Percentiles rank a stretch among this genome's conserved stretches.
These are phyloP conservation scores for Penicillium fimorum DNA, from an alignment of 495 filamentous ascomycete genomes.

Conservation along the genomic window DNA sequence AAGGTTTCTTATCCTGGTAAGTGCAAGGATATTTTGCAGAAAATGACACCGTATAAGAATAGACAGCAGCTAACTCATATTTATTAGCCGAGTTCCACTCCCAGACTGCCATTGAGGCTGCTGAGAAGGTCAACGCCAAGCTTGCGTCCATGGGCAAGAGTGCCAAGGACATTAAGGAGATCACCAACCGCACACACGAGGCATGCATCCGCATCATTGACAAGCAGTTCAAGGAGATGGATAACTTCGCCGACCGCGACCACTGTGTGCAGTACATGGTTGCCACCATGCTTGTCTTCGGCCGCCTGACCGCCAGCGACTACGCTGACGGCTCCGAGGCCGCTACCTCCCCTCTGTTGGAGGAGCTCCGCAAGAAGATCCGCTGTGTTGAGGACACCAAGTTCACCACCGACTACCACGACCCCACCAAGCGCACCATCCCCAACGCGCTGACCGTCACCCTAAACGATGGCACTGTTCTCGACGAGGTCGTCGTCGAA, in stretches of 20 bases:
- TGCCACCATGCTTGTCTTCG: conserved; percentile 89
- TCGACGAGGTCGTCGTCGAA: conserved; percentile 90
- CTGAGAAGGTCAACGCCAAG: conserved; percentile 79
- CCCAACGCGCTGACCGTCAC: conserved; percentile 92
- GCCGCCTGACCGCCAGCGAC: conserved; percentile 85
- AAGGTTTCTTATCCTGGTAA: conserved; percentile 96
- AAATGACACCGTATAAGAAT: background rate
- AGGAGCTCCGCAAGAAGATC: conserved; percentile 87
- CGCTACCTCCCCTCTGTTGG: conserved; percentile 83
- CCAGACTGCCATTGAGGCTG: conserved; percentile 94
- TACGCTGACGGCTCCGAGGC: conserved; percentile 91
- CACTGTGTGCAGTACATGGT: conserved; percentile 99
- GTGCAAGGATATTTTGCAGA: conserved; percentile 17
- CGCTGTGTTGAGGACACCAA: conserved; percentile 92
- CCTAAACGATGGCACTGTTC: conserved; percentile 89
- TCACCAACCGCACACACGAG: conserved; percentile 95
- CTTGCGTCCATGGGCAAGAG: conserved; percentile 84
- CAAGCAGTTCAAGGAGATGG: conserved; percentile 99
- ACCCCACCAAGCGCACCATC: conserved; percentile 89
- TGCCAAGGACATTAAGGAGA: conserved; percentile 87
- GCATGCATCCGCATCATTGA: conserved; percentile 98
- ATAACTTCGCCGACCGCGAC: conserved; percentile 98
- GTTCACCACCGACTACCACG: conserved; percentile 92
- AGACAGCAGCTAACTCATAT: conserved; percentile 5
- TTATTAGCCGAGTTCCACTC: conserved; percentile 91